A percentile compares a stretch with the other conserved stretches of the same genome.
These are phyloP conservation scores for Funneliformis geosporum DNA, from an alignment of 192 early-diverging fungal genomes.

Conservation along the genomic window DNA sequence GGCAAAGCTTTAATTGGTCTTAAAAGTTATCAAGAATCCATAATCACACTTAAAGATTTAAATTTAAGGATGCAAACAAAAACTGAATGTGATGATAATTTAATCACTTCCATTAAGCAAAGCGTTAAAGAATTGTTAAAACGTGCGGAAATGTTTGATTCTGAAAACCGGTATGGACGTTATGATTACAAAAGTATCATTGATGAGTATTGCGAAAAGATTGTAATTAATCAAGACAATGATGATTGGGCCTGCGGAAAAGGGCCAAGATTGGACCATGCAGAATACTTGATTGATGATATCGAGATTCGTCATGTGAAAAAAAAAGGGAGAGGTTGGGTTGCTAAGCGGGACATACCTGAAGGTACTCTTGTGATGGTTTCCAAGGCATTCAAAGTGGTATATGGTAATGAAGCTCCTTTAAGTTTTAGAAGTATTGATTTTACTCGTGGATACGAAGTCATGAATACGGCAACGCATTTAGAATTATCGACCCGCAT, in stretches of 20 bases:
- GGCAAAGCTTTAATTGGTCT: conserved; percentile 12
- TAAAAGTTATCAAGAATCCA: conserved; percentile 19
- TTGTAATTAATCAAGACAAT: neutral
- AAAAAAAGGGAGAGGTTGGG: neutral
- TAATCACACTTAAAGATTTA: neutral
- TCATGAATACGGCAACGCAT: neutral
- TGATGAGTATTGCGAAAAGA: neutral
- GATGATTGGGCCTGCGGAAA: neutral
- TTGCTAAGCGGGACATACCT: conserved; percentile 8
- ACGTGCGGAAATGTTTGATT: neutral
- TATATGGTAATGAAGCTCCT: neutral
- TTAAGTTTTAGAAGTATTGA: neutral
- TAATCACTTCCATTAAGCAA: neutral
- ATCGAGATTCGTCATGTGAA: neutral
- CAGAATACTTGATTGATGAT: conserved; percentile 11
- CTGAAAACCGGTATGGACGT: neutral
- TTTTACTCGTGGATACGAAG: neutral
- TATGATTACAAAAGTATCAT: conserved; percentile 1
- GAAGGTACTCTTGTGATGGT: conserved; percentile 1
- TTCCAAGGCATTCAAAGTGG: conserved; percentile 1
- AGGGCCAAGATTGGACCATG: conserved; percentile 7
- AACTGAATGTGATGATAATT: neutral
- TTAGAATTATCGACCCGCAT: neutral
- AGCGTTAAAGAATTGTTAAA: neutral
- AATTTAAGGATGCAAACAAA: neutral